A percentile compares a stretch with the other conserved stretches of the same genome.
Conservation (phyloP, 1,284 basidiomycete species). For the Trichosporon ovoides region DNA sequence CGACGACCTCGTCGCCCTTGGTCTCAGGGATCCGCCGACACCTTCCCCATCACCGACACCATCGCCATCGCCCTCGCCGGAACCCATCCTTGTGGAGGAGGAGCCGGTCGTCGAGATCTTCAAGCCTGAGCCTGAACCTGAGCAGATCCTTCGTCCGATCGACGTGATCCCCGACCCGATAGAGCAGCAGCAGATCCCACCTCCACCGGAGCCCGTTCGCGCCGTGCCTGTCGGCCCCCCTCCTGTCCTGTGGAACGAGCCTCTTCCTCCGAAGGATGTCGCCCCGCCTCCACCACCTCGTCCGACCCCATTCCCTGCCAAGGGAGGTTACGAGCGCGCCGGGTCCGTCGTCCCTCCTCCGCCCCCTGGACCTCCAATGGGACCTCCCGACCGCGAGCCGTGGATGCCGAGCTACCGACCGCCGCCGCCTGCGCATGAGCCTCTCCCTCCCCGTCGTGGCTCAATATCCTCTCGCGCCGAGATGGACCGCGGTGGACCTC, state of each 20-base stretch:
- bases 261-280: background rate
- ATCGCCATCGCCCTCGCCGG: conserved; percentile 5
- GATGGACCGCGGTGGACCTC: background rate
- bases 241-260: conserved; percentile 8
- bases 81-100: conserved; percentile 8
- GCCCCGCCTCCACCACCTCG: background rate
- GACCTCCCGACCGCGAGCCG: conserved; percentile 1
- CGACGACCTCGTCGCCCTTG: conserved; percentile 24
- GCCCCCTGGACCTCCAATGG: background rate
- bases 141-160: background rate
- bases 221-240: background rate
- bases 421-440: background rate
- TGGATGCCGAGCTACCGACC: background rate
- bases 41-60: background rate
- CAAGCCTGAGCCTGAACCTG: conserved; percentile 1
- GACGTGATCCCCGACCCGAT: background rate
- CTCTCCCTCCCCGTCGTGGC: background rate
- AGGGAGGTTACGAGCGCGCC: background rate
- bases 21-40: conserved; percentile 13
- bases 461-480: background rate
- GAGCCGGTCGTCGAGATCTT: background rate
- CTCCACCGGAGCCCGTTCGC: background rate
- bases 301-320: background rate
- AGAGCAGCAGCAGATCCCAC: background rate
- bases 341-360: conserved; percentile 1